Evolutionary conservation across 768 basidiomycete genomes (phyloP).

Genomic region (Hypholoma fasciculare): DNA sequence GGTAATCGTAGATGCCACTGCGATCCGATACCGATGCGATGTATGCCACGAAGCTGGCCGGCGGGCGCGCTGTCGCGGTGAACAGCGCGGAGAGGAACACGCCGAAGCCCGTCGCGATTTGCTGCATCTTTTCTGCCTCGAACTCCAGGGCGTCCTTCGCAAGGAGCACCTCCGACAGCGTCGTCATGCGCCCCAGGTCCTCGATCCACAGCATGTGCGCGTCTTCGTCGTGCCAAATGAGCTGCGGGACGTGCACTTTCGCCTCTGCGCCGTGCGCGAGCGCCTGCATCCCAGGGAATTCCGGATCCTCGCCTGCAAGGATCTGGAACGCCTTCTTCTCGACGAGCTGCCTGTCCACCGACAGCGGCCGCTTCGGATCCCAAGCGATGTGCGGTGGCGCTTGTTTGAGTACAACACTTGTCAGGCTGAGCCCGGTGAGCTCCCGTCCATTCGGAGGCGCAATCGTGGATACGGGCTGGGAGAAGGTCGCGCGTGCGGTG

Average conservation of each 20-base stretch:
- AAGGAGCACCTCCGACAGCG: slow-evolving; percentile 7
- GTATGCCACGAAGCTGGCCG: not conserved
- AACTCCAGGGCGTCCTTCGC: not conserved
- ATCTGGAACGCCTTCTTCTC: slow-evolving; percentile 9
- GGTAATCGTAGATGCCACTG: slow-evolving; percentile 5
- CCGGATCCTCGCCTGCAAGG: slow-evolving; percentile 1
- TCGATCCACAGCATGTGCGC: slow-evolving; percentile 12
- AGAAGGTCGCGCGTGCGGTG: slow-evolving; percentile 8
- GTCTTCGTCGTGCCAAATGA: slow-evolving; percentile 11
- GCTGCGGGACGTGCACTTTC: slow-evolving; percentile 5
- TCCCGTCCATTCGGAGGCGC: not conserved
- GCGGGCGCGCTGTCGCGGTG: not conserved
- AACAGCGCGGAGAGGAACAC: slow-evolving; percentile 2
- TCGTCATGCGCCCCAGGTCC: slow-evolving; percentile 10
- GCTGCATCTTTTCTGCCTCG: not conserved
- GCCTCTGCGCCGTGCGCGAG: not conserved
- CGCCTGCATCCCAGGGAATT: not conserved
- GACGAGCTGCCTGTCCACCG: slow-evolving; percentile 10
- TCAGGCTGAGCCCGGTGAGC: not conserved
- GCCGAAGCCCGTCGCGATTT: slow-evolving; percentile 5
- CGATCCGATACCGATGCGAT: slow-evolving; percentile 1
- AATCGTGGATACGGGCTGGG: not conserved
- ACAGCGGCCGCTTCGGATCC: slow-evolving; percentile 11
- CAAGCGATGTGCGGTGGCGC: slow-evolving; percentile 8
- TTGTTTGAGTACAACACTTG: slow-evolving; percentile 8